Evolutionary conservation across 768 basidiomycete genomes (phyloP).

Genomic region (Tylopilus rubrobrunneus): DNA sequence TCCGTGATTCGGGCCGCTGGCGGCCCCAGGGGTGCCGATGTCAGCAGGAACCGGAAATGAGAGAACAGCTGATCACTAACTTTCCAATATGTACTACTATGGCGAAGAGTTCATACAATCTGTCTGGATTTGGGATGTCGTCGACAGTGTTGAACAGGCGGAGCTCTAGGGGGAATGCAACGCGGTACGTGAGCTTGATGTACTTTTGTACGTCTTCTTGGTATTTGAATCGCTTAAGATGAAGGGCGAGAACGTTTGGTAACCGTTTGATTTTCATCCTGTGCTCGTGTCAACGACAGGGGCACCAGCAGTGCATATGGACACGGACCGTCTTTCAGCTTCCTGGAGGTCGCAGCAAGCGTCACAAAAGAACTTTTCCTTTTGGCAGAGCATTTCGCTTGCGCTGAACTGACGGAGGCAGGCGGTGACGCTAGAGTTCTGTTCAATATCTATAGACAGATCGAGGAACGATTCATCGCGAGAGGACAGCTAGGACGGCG

Average conservation of each 20-base stretch:
- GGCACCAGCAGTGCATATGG: not conserved
- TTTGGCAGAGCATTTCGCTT: conserved; percentile 96
- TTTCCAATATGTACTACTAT: conserved; percentile 99
- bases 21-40: conserved; percentile 7
- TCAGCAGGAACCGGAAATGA: conserved; percentile 9
- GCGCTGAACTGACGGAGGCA: conserved; percentile 96
- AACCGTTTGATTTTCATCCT: conserved; percentile 99
- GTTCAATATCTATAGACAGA: conserved; percentile 98
- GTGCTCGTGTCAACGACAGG: conserved; percentile 10
- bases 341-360: conserved; percentile 95
- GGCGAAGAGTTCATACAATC: conserved; percentile 90
- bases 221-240: conserved; percentile 98
- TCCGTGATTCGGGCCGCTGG: conserved; percentile 95
- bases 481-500: conserved; percentile 63
- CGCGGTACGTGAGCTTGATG: conserved; percentile 94
- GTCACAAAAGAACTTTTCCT: conserved; percentile 98
- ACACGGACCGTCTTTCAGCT: conserved; percentile 84
- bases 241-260: conserved; percentile 92
- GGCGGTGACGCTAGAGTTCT: conserved; percentile 94
- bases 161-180: conserved; percentile 93
- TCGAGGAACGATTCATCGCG: conserved; percentile 97
- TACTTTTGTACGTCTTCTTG: conserved; percentile 88
- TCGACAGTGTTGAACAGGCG: conserved; percentile 97
- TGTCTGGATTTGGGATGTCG: conserved; percentile 85
- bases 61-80: conserved; percentile 49